Evolutionary conservation across 768 basidiomycete species (phyloP), one percentile per base, ranked within the genome.

Genomic region (Chlorophyllum brunneum): DNA sequence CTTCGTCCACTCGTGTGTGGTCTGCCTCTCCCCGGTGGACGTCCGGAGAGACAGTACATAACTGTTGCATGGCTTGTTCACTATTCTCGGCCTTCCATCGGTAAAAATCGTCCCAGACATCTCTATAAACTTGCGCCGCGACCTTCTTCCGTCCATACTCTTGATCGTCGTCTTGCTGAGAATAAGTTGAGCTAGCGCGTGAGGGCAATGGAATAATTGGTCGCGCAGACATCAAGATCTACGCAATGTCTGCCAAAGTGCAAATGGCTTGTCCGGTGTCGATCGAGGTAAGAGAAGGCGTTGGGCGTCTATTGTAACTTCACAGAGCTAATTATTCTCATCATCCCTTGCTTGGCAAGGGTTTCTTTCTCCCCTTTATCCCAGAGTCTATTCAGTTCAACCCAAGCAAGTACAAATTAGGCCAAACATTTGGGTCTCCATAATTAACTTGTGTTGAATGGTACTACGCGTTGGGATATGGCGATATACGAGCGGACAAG

Each of bases 91-190:
- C 16, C 18, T 52, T 52, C 51, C 51, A 52, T 9, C 34, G 24
- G 18, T 52, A 52, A 29, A 52, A 52, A 8, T 52, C 42, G 26
- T 44, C 41, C 51, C 51, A 52, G 7, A 44, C 34, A n/a, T 37
- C 23, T 18, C 27, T 52, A 18, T 52, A 52, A 6, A 37, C 33
- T 9, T 27, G 23, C 7, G 41, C 31, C 3, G 51, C 51, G 20
- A 27, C 3, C 8, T 9, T 24, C 8, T 18, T 16, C 13, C 13
- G 22, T 6, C 15, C 10, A 6, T 9, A 15, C n/a, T 36, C 40
- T n/a, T 18, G 23, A n/a, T 24, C n/a, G 10, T 5, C 13, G 20
- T 24, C 40, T 5, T 5, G 23, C 13, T 16, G 37, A 29, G 26
- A 38, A 7, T 27, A 23, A 27, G 22, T 2, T 3, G 49, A 41